Percentiles rank a stretch among this genome's conserved stretches.
Evolutionary conservation across 2,329 filamentous ascomycete species (phyloP).

Genomic region (Sclerotinia glacialis): DNA sequence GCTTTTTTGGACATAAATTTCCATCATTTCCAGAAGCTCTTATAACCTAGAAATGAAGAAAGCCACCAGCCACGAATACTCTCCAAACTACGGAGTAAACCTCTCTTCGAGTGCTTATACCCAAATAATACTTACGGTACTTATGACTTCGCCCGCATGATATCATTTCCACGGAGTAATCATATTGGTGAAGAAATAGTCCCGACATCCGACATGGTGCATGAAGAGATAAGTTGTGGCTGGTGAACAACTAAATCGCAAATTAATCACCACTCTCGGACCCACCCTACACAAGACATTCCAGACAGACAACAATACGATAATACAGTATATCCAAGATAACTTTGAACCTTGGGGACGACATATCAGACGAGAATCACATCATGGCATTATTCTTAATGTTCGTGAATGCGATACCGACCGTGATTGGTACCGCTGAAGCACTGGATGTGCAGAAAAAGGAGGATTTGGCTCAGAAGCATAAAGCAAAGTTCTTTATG

Average conservation of each 20-base stretch:
- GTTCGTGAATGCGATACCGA: slow-evolving; percentile 20
- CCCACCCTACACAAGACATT: neutral
- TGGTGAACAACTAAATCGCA: neutral
- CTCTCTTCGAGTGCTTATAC: neutral
- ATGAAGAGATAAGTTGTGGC: slow-evolving; percentile 17
- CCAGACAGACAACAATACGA: neutral
- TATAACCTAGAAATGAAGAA: neutral
- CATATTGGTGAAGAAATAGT: neutral
- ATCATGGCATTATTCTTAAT: slow-evolving; percentile 21
- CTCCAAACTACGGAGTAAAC: too few relatives aligned
- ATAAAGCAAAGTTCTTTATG: slow-evolving; percentile 24
- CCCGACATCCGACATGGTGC: neutral
- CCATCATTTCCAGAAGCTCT: neutral
- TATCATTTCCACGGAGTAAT: slow-evolving; percentile 13
- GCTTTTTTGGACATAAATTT: neutral
- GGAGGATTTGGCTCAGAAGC: slow-evolving; percentile 20
- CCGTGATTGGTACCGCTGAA: slow-evolving; percentile 20
- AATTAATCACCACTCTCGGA: slow-evolving; percentile 2
- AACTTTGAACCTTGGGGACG: neutral
- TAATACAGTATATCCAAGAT: neutral
- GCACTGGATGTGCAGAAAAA: slow-evolving; percentile 22
- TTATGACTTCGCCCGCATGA: slow-evolving; percentile 12
- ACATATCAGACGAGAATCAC: neutral
- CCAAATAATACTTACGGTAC: neutral
- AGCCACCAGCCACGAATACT: slow-evolving; percentile 5